Conservation (phyloP, 164 flowering plant genomes). For the Euptelea pleiosperma region DNA sequence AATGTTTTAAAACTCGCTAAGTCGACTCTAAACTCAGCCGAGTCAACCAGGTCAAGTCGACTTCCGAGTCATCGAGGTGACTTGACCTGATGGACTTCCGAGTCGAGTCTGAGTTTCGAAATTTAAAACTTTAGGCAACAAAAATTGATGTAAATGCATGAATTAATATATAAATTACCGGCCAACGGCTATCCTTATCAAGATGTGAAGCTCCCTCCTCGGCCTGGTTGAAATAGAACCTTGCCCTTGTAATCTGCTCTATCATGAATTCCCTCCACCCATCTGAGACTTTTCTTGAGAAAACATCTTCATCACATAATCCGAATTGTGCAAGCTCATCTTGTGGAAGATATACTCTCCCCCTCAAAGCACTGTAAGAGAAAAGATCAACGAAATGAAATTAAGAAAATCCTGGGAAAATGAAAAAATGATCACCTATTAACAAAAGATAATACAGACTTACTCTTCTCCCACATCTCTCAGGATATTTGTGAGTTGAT, state of each 20-base stretch:
- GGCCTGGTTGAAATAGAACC: slow-evolving; percentile 55
- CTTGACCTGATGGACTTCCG: too few species aligned
- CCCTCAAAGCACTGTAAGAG: slow-evolving; percentile 56
- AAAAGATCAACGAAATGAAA: neutral
- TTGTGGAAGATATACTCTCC: slow-evolving; percentile 84
- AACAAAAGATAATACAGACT: slow-evolving; percentile 11
- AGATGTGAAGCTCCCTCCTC: slow-evolving; percentile 72
- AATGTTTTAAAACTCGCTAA: too few species aligned
- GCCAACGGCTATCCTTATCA: slow-evolving; percentile 70
- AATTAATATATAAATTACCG: slow-evolving; percentile 33
- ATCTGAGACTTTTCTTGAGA: slow-evolving; percentile 48
- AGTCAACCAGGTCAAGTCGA: too few species aligned
- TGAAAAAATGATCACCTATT: neutral
- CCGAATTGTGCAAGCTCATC: slow-evolving; percentile 76
- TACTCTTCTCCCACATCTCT: slow-evolving; percentile 90
- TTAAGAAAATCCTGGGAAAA: neutral
- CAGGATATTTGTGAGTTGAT: slow-evolving; percentile 80
- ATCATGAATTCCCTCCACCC: slow-evolving; percentile 76
- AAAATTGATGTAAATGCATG: too few species aligned
- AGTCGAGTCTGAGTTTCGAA: too few species aligned
- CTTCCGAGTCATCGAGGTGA: too few species aligned
- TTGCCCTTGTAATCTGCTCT: slow-evolving; percentile 67
- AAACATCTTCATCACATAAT: slow-evolving; percentile 55
- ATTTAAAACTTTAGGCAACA: too few species aligned
- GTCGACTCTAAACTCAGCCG: too few species aligned